Conservation (phyloP, 805 yeast genomes). For the Suhomyces xylopsoci region DNA sequence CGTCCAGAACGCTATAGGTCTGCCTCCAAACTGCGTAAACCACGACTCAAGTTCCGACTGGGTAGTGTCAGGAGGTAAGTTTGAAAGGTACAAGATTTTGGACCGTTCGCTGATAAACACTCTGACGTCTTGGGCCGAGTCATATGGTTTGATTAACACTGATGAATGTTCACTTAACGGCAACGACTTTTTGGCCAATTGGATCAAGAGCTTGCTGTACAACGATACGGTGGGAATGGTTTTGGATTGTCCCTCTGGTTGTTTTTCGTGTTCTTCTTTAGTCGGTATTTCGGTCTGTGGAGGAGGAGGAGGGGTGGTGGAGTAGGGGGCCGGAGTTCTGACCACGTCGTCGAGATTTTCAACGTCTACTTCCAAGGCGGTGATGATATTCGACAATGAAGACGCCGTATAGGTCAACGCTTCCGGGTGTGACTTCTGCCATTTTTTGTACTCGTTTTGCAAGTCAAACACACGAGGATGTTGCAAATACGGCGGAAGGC, state of each 20-base stretch:
- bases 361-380: slow-evolving; percentile 45
- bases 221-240: slow-evolving; percentile 46
- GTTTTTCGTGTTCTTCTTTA: too few species aligned
- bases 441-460: slow-evolving; percentile 65
- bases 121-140: slow-evolving; percentile 67
- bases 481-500: slow-evolving; percentile 70
- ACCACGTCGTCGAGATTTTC: slow-evolving; percentile 10
- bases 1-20: slow-evolving; percentile 90
- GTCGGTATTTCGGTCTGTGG: slow-evolving; percentile 3
- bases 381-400: slow-evolving; percentile 39
- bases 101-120: slow-evolving; percentile 70
- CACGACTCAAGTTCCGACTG: slow-evolving; percentile 88
- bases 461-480: slow-evolving; percentile 77
- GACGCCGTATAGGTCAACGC: slow-evolving; percentile 33
- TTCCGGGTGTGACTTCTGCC: slow-evolving; percentile 63
- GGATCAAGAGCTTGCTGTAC: slow-evolving; percentile 43
- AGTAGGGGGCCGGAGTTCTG: slow-evolving; percentile 6
- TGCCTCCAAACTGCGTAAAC: slow-evolving; percentile 83
- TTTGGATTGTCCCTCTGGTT: slow-evolving; percentile 18
- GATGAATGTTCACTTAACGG: slow-evolving; percentile 50
- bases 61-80: slow-evolving; percentile 80
- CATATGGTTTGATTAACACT: slow-evolving; percentile 71
- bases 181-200: slow-evolving; percentile 46
- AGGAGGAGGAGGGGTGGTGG: slow-evolving; percentile 6
- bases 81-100: slow-evolving; percentile 73